Conservation (phyloP, 2,329 filamentous ascomycete species). For the Fusarium torreyae region DNA sequence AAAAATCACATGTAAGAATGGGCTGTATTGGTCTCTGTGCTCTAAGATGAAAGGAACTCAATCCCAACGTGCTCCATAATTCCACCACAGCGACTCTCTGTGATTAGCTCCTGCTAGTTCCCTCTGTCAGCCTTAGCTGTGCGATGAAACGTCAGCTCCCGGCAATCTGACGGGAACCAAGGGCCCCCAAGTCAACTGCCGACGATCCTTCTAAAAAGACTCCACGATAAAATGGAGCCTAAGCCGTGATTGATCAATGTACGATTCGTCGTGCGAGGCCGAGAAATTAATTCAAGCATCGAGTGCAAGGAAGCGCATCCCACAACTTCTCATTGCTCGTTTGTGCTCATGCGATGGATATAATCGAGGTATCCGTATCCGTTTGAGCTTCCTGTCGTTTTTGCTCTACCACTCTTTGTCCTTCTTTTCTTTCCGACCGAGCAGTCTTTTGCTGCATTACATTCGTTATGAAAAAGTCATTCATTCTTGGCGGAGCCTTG, state of each 20-base stretch:
- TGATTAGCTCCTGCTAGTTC: not conserved
- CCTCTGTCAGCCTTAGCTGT: not conserved
- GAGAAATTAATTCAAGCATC: not conserved
- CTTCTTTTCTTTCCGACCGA: not conserved
- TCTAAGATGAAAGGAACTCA: not conserved
- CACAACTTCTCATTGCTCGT: not conserved
- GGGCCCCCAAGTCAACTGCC: not conserved
- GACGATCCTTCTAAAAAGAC: not conserved
- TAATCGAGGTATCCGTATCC: not conserved
- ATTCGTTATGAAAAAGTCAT: constrained; percentile 2
- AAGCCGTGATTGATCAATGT: not conserved
- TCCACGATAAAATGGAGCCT: not conserved
- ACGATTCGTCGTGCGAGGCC: not conserved
- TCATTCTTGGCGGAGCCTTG: constrained; percentile 11
- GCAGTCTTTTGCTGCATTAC: not conserved
- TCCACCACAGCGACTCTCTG: not conserved
- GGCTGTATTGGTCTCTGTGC: no score
- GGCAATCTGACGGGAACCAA: not conserved
- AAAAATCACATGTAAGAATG: no score
- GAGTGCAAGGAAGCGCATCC: not conserved
- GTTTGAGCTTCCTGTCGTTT: not conserved
- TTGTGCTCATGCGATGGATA: not conserved
- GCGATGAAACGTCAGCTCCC: not conserved
- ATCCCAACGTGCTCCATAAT: not conserved
- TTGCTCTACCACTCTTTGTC: not conserved